Conservation (phyloP, 1,139 yeast genomes). For the Yamadazyma oceani region DNA sequence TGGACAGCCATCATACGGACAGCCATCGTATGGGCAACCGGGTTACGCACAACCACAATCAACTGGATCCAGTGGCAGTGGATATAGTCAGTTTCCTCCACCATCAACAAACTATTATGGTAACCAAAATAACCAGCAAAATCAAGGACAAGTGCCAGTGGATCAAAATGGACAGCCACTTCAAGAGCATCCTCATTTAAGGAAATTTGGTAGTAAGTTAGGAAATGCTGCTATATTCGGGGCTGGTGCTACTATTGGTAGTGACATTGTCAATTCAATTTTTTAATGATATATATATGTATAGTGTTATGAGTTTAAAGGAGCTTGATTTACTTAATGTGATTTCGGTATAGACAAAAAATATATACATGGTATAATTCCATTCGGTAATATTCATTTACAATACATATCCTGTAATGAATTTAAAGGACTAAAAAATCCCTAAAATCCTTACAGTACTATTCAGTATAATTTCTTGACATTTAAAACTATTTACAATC, state of each 20-base stretch:
- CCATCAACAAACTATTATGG: conserved; percentile 42
- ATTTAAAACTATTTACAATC: conserved; percentile 9
- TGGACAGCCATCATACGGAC: conserved; percentile 8
- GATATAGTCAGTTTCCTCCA: conserved; percentile 36
- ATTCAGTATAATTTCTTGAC: too few species aligned
- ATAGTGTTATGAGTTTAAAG: neutral
- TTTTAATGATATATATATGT: conserved; percentile 39
- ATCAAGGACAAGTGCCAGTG: conserved; percentile 27
- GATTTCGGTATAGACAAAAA: too few species aligned
- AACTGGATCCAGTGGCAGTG: conserved; percentile 12
- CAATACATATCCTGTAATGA: too few species aligned
- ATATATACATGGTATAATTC: too few species aligned
- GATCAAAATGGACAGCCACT: conserved; percentile 21
- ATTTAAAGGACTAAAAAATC: too few species aligned
- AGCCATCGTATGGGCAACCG: conserved; percentile 12
- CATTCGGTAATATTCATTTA: too few species aligned
- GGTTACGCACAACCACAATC: conserved; percentile 15
- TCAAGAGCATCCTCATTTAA: conserved; percentile 40
- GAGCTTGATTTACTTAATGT: neutral
- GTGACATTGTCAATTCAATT: conserved; percentile 82
- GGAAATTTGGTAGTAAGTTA: conserved; percentile 75
- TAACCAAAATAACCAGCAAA: conserved; percentile 30
- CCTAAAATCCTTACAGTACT: too few species aligned
- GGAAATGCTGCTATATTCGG: conserved; percentile 95
- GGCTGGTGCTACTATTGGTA: conserved; percentile 95